Percentiles rank a stretch among this genome's conserved stretches.
Evolutionary conservation across 2,329 filamentous ascomycete genomes (phyloP).

Genomic region (Bipolaris bicolor): DNA sequence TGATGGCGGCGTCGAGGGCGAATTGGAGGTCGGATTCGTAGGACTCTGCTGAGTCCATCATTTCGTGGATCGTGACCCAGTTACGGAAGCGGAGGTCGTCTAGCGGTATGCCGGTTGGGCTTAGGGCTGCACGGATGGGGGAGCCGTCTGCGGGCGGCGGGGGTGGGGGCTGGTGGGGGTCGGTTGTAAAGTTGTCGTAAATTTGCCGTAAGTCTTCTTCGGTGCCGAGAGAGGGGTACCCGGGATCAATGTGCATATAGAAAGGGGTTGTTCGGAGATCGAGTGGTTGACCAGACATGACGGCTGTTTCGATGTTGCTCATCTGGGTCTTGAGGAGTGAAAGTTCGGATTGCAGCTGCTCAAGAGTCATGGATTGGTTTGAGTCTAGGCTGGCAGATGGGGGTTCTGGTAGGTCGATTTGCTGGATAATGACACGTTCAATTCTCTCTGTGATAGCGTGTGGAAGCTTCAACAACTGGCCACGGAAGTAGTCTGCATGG

Average conservation of each 20-base stretch:
- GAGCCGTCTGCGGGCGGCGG: slow-evolving; percentile 15
- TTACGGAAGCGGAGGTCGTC: slow-evolving; percentile 57
- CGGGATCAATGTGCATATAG: slow-evolving; percentile 46
- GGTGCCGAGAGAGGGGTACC: slow-evolving; percentile 26
- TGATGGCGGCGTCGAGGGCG: slow-evolving; percentile 20
- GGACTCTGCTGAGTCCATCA: slow-evolving; percentile 50
- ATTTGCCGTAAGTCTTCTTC: slow-evolving; percentile 44
- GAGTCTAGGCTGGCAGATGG: neutral
- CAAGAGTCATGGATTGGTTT: slow-evolving; percentile 21
- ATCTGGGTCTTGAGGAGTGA: slow-evolving; percentile 32
- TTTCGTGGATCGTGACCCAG: slow-evolving; percentile 56
- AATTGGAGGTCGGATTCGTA: slow-evolving; percentile 17
- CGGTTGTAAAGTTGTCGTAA: slow-evolving; percentile 55
- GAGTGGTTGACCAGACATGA: slow-evolving; percentile 43
- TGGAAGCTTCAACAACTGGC: slow-evolving; percentile 33
- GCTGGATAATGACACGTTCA: slow-evolving; percentile 16
- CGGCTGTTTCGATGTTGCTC: slow-evolving; percentile 34
- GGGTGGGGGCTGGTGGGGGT: slow-evolving; percentile 42
- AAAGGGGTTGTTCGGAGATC: slow-evolving; percentile 46
- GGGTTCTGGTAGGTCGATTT: slow-evolving; percentile 12
- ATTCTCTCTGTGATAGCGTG: slow-evolving; percentile 30
- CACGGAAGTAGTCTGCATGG: slow-evolving; percentile 28
- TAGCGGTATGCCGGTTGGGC: slow-evolving; percentile 51
- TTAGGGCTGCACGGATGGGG: slow-evolving; percentile 20
- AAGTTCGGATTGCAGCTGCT: slow-evolving; percentile 27